A percentile compares a stretch with the other conserved stretches of the same genome.
Evolutionary conservation across 257 asterid species (phyloP).

Genomic region (Rehmannia glutinosa): DNA sequence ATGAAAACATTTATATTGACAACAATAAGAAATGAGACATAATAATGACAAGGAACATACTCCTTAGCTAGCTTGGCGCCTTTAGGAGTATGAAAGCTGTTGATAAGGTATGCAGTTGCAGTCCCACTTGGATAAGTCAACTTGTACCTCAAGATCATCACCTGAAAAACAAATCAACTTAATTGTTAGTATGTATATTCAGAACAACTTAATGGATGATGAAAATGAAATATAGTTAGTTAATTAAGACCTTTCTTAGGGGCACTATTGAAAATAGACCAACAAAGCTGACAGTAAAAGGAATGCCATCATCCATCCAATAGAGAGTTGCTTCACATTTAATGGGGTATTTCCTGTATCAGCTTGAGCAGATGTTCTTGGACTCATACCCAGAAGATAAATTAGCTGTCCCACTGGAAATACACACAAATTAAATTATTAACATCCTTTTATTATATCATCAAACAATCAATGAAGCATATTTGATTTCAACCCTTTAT

Average conservation of each 20-base stretch:
- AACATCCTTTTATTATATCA: background rate
- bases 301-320: background rate
- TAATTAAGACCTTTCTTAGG: background rate
- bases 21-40: no score
- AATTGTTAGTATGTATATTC: no score
- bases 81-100: constrained; percentile 25
- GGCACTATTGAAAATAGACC: background rate
- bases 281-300: background rate
- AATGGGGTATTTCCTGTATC: background rate
- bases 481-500: background rate
- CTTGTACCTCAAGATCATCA: constrained; percentile 21
- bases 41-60: no score
- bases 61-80: constrained; percentile 22
- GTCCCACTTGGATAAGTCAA: constrained; percentile 26
- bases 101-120: constrained; percentile 16
- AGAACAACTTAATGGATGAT: no score
- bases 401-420: constrained; percentile 22
- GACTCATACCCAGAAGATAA: no score
- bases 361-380: background rate
- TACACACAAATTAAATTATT: background rate
- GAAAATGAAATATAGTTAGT: no score
- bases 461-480: background rate
- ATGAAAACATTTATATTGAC: no score
- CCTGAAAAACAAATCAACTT: background rate
- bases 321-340: background rate